These are phyloP conservation scores for Aspergillus ostianus DNA, from an alignment of 495 filamentous ascomycete genomes.

Conservation along the genomic window DNA sequence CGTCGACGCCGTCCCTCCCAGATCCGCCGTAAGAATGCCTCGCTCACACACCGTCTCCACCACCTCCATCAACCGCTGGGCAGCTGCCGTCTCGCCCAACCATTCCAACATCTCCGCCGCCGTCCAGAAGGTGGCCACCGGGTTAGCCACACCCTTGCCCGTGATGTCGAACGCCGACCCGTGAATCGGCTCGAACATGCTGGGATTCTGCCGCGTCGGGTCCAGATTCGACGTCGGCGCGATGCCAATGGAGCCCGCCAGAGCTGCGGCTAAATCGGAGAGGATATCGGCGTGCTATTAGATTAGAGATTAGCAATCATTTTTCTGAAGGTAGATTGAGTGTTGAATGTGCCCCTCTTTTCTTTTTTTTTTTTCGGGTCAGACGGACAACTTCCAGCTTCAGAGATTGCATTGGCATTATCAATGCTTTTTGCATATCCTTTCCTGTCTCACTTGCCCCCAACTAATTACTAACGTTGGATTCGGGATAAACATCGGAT, in stretches of 20 bases:
- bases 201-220: slow-evolving; percentile 57
- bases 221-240: slow-evolving; percentile 65
- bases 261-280: slow-evolving; percentile 55
- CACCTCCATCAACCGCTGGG: slow-evolving; percentile 52
- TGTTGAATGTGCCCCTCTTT: not conserved
- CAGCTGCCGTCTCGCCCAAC: slow-evolving; percentile 57
- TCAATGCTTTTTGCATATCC: not conserved
- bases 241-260: slow-evolving; percentile 57
- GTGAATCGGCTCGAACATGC: slow-evolving; percentile 69
- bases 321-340: not conserved
- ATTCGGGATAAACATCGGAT: not conserved
- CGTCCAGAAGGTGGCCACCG: slow-evolving; percentile 68
- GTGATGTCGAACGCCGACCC: slow-evolving; percentile 71
- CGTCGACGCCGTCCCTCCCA: slow-evolving; percentile 55
- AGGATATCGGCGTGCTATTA: slow-evolving; percentile 54
- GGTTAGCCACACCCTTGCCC: slow-evolving; percentile 70
- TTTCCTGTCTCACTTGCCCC: not conserved
- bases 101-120: slow-evolving; percentile 67
- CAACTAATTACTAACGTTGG: not conserved
- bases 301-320: not conserved
- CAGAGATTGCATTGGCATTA: not conserved
- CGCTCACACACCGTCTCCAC: slow-evolving; percentile 61
- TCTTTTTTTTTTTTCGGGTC: not conserved
- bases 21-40: slow-evolving; percentile 59
- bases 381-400: too few relatives aligned